Base-by-base conservation (phyloP, 2,329 filamentous ascomycete species). In the Talaromyces pinophilus region DNA sequence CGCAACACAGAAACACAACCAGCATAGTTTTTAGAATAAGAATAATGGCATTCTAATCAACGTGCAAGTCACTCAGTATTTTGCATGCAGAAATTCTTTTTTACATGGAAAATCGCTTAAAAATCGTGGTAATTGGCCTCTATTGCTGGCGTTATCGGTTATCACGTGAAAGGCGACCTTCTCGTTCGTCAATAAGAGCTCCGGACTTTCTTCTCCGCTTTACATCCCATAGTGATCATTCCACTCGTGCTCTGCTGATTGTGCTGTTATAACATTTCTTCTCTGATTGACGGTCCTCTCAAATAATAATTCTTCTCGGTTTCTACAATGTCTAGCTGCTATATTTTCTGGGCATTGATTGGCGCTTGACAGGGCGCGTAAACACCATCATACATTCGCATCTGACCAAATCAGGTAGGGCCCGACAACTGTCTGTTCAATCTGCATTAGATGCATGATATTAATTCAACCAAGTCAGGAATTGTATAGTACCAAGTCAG, bases 141-240 rank as follows among this genome's bases (percentile, higher is more conserved):
- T 33, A 33, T 33, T 54, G 50, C 28, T 54, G 50, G 50, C 15
- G 7, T 63, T 54, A 63, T 55, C 48, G 62, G 55, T 57, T 64
- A 73, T 75, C 75, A 77, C 75, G 75, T 77, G 75, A 67, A 63
- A 69, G 68, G 67, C 71, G 70, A 72, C 70, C 71, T 69, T 73
- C 74, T 69, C 59, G 65, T 66, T 65, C 67, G 67, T 71, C 59
- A 52, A 63, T 63, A 63, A 64, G 57, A 59, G 62, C 52, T 64
- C 62, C 44, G 15, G 54, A 64, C 25, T 60, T 64, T 69, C 69
- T 67, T 64, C 68, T 70, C 64, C 69, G 66, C 62, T 62, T 50
- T 59, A 48, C 70, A 65, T 65, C 40, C 40, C 38, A n/a, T 60
- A 60, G 38, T 57, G 52, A 25, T 42, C 61, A 61, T 67, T 67